Conservation (phyloP, 257 asterid species). For the Jacaranda copaia region DNA sequence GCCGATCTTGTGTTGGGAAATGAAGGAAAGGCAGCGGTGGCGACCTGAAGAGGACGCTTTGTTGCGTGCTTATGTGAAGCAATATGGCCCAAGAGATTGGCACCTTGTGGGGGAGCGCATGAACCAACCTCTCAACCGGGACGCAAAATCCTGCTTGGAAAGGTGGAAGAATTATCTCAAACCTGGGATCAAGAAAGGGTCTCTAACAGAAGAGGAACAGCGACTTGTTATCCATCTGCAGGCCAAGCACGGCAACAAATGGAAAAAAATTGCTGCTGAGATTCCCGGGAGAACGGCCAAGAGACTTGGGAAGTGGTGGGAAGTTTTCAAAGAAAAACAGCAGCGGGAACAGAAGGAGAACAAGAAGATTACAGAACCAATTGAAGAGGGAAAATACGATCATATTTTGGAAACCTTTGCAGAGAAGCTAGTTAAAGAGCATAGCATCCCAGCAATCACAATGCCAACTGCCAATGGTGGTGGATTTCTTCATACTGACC, state of each 20-base stretch:
- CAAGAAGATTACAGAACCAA: conserved; percentile 39
- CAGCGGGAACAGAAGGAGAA: conserved; percentile 57
- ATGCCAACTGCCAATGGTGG: conserved; percentile 70
- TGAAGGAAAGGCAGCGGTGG: conserved; percentile 87
- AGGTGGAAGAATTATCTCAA: conserved; percentile 80
- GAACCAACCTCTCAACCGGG: conserved; percentile 59
- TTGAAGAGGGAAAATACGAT: conserved; percentile 68
- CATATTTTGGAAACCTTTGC: conserved; percentile 65
- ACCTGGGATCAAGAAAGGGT: conserved; percentile 77
- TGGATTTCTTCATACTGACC: conserved; percentile 46
- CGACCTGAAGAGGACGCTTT: conserved; percentile 78
- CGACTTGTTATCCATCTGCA: conserved; percentile 64
- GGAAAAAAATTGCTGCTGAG: conserved; percentile 82
- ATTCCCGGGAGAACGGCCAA: conserved; percentile 80
- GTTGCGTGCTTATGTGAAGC: conserved; percentile 63
- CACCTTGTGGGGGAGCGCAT: conserved; percentile 69
- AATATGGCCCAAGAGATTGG: conserved; percentile 75
- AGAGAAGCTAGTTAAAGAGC: conserved; percentile 62
- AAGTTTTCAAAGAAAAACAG: conserved; percentile 65
- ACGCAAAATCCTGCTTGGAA: conserved; percentile 76
- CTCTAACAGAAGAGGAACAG: conserved; percentile 68
- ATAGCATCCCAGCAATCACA: conserved; percentile 34
- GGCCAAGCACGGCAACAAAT: conserved; percentile 71
- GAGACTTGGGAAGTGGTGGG: conserved; percentile 83
- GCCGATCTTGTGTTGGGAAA: conserved; percentile 50